Percentiles rank a stretch among this genome's conserved stretches.
Evolutionary conservation across 108 stramenopile species (phyloP).

Genomic region (Fragilaria radians): DNA sequence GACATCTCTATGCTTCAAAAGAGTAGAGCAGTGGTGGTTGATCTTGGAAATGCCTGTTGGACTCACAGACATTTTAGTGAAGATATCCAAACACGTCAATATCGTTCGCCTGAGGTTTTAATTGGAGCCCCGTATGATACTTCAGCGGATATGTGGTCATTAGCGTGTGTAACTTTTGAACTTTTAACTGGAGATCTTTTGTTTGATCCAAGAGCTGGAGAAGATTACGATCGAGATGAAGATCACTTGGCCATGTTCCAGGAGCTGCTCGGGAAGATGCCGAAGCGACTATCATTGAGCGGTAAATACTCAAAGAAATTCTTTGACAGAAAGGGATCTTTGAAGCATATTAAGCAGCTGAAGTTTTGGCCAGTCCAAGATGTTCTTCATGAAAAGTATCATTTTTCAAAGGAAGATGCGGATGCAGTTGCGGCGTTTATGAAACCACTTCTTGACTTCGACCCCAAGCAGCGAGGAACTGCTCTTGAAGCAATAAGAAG

Average conservation of each 20-base stretch:
- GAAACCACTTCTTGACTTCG: constrained; percentile 75
- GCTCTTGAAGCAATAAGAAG: constrained; percentile 73
- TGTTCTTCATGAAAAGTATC: constrained; percentile 88
- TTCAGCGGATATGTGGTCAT: constrained; percentile 98
- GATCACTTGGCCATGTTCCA: constrained; percentile 99
- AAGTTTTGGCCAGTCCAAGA: constrained; percentile 97
- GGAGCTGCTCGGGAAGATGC: constrained; percentile 94
- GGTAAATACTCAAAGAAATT: constrained; percentile 94
- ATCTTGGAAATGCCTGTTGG: constrained; percentile 99
- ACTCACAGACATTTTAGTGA: constrained; percentile 95
- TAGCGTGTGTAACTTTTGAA: constrained; percentile 96
- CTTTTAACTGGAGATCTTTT: constrained; percentile 95
- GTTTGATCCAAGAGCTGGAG: constrained; percentile 93
- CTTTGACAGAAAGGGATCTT: constrained; percentile 93
- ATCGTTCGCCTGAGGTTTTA: constrained; percentile 94
- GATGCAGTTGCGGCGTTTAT: constrained; percentile 82
- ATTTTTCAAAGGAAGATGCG: constrained; percentile 77
- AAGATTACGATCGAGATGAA: constrained; percentile 93
- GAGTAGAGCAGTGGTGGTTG: constrained; percentile 82
- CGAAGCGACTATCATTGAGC: constrained; percentile 75
- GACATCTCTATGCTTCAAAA: constrained; percentile 53
- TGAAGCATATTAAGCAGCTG: constrained; percentile 95
- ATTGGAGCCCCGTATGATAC: constrained; percentile 90
- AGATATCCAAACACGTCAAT: constrained; percentile 98
- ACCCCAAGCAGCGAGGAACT: constrained; percentile 76